These are phyloP conservation scores for Rhodotorula sp. DNA, from an alignment of 1,284 basidiomycete genomes.

Conservation along the genomic window DNA sequence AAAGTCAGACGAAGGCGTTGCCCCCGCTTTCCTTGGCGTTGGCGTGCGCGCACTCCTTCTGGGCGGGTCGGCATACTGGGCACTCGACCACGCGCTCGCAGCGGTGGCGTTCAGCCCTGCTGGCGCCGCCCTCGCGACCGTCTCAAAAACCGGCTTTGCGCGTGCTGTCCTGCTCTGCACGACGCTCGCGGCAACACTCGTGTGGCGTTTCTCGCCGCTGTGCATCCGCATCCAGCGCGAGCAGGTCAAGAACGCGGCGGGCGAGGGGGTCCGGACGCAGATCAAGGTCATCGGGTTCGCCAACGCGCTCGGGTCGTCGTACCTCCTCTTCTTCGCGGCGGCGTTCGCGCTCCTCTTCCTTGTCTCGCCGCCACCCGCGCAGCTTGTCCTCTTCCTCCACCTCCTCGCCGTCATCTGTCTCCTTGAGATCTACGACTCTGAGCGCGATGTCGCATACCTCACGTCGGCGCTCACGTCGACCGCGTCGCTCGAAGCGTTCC, in stretches of 20 bases:
- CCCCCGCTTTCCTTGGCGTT: conserved; percentile 63
- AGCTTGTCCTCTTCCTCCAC: conserved; percentile 68
- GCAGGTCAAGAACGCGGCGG: conserved; percentile 46
- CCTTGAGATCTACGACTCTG: conserved; percentile 75
- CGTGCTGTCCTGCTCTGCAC: conserved; percentile 61
- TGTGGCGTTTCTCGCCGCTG: conserved; percentile 72
- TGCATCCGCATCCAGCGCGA: conserved; percentile 65
- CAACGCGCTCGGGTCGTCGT: conserved; percentile 85
- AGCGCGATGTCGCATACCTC: conserved; percentile 64
- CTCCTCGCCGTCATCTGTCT: conserved; percentile 68
- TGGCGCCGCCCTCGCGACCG: conserved; percentile 46
- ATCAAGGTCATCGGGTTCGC: conserved; percentile 81
- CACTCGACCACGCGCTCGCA: conserved; percentile 65
- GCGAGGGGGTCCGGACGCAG: conserved; percentile 51
- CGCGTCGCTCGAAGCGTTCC: conserved; percentile 35
- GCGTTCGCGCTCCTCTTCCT: conserved; percentile 66
- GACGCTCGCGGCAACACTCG: conserved; percentile 59
- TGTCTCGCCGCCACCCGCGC: conserved; percentile 75
- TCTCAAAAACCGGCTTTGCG: conserved; percentile 64
- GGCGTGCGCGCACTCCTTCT: conserved; percentile 64
- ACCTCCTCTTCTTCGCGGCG: conserved; percentile 75
- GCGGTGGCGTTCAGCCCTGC: conserved; percentile 3
- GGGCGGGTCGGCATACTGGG: conserved; percentile 68
- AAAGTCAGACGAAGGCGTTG: conserved; percentile 72
- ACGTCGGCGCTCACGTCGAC: conserved; percentile 15